These are phyloP conservation scores for Candida orba DNA, from an alignment of 805 yeast genomes.

Conservation along the genomic window DNA sequence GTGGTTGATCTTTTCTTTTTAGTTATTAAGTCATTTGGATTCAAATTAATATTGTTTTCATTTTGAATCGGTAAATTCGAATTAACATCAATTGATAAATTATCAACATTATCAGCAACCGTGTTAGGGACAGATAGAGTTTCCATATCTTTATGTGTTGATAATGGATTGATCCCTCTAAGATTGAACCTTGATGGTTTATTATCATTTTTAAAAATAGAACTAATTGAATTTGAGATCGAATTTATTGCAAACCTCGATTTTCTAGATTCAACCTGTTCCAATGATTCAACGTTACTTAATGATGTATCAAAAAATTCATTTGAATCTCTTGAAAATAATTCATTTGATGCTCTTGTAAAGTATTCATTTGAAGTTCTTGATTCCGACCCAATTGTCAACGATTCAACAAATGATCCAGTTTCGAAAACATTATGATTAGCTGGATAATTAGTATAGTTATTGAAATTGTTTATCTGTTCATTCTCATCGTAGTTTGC, in stretches of 20 bases:
- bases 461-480: not conserved
- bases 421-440: not conserved
- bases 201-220: constrained; percentile 19
- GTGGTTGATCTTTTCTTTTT: constrained; percentile 16
- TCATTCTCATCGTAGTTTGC: too few relatives aligned
- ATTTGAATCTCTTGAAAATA: constrained; percentile 8
- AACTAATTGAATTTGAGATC: constrained; percentile 18
- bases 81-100: constrained; percentile 5
- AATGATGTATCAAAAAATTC: constrained; percentile 7
- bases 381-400: constrained; percentile 20
- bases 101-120: constrained; percentile 16
- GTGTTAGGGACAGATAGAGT: constrained; percentile 7
- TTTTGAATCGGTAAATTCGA: not conserved
- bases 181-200: constrained; percentile 27
- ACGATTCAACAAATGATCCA: constrained; percentile 14
- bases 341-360: constrained; percentile 28
- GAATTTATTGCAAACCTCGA: constrained; percentile 11
- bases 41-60: not conserved
- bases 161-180: constrained; percentile 27
- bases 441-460: not conserved
- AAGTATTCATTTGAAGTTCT: constrained; percentile 27
- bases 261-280: constrained; percentile 17
- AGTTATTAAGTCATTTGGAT: too few relatives aligned
- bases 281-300: constrained; percentile 4
- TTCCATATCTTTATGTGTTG: constrained; percentile 20